Conservation (phyloP, 768 basidiomycete species). For the Punctularia strigosozonata region DNA sequence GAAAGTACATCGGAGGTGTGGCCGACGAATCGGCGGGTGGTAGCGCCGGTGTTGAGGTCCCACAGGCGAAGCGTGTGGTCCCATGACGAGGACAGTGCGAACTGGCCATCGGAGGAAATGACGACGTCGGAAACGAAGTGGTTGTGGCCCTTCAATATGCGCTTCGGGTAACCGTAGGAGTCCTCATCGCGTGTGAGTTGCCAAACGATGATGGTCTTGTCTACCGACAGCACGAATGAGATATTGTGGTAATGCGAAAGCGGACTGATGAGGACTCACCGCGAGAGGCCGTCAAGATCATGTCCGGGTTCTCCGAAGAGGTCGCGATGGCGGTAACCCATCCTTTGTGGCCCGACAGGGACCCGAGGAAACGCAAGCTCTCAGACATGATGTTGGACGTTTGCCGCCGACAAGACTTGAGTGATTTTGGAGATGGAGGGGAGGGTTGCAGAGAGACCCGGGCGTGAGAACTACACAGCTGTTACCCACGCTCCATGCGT, state of each 20-base stretch:
- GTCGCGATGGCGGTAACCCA: conserved; percentile 99
- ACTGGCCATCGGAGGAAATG: conserved; percentile 98
- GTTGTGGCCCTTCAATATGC: conserved; percentile 96
- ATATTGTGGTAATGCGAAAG: conserved; percentile 7
- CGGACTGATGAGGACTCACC: conserved; percentile 35
- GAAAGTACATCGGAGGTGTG: conserved; percentile 97
- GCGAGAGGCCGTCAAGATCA: conserved; percentile 97
- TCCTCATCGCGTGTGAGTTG: conserved; percentile 90
- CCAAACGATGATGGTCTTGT: conserved; percentile 99
- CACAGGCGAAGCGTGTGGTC: conserved; percentile 99
- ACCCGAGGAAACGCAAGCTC: conserved; percentile 84
- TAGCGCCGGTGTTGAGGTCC: conserved; percentile 96
- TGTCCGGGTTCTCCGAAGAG: conserved; percentile 96
- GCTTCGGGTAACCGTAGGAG: conserved; percentile 92
- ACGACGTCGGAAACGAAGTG: conserved; percentile 99
- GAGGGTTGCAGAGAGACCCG: too few relatives aligned
- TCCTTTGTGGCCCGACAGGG: conserved; percentile 87
- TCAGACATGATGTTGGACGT: conserved; percentile 53
- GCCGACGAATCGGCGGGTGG: conserved; percentile 95
- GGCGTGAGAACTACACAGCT: too few relatives aligned
- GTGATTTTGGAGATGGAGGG: too few relatives aligned
- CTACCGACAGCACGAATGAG: conserved; percentile 28
- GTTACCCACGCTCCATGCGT: too few relatives aligned
- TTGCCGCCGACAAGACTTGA: too few relatives aligned
- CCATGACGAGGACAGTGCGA: conserved; percentile 98